Base-by-base conservation (phyloP, 495 filamentous ascomycete species). In the Talaromyces wortmannii region DNA sequence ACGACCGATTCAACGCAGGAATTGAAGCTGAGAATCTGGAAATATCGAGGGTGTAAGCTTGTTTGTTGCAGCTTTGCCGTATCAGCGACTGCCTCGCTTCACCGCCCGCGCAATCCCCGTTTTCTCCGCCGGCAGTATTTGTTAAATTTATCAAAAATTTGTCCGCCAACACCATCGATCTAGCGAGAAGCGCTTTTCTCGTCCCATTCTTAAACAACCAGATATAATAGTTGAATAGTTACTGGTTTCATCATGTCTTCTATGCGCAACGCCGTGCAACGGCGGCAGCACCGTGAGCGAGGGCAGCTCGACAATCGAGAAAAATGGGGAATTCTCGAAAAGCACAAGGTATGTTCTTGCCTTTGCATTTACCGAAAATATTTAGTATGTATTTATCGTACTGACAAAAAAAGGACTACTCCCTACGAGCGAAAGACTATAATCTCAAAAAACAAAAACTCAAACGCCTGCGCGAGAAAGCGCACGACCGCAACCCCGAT, bases 401-500 rank as follows among this genome's bases (percentile, higher is more conserved):
- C n/a, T 55, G 11, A 31, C 10, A 29, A 43, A 48, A 52, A 32
- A 1, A 90, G 84, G 94, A 98, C 76, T 98, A 97, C 78, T 85
- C 87, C 45, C 86, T 92, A 58, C 91, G 94, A 54, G 88, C 94
- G 4, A 81, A 82, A 67, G 91, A 97, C 77, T 90, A 88, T 81
- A 91, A 90, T 64, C 72, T 71, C 61, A 97, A 98, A 67, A 87
- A 95, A 66, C 74, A 75, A n/a, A 83, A 86, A 31, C 77, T 97
- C 45, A 86, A 87, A 65, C 78, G 82, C 3, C 83, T 98, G 15
- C 79, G 84, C 59, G 78, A 86, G 57, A 96, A 96, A 72, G 92
- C 87, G 18, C 78, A 81, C 54, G 84, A 94, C 44, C 86, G 90
- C 58, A 97, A 98, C 69, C 90, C 92, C 43, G 94, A 98, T 83